These are phyloP conservation scores for Ophiocordyceps polyrhachis-furcata DNA, from an alignment of 2,329 filamentous ascomycete genomes.

Conservation along the genomic window DNA sequence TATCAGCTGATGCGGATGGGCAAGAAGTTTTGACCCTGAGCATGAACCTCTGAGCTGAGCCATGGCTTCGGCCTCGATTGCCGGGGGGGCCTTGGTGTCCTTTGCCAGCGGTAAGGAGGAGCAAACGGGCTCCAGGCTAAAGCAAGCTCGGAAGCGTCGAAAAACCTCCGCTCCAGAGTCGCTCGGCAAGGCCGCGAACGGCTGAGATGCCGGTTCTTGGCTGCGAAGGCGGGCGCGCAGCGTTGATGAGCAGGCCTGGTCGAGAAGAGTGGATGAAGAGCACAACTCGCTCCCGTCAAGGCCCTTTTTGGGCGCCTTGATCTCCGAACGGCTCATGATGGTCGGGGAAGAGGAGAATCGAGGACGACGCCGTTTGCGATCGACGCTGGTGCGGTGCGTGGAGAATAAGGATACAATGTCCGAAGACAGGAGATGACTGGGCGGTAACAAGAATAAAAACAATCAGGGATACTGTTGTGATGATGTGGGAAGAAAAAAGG, in stretches of 20 bases:
- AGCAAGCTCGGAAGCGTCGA: slow-evolving; percentile 8
- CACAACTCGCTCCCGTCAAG: background rate
- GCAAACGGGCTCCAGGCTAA: slow-evolving; percentile 1
- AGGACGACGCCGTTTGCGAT: background rate
- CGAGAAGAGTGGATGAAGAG: background rate
- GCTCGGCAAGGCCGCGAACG: background rate
- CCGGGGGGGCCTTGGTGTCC: background rate
- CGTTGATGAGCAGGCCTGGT: slow-evolving; percentile 6
- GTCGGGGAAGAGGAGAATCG: background rate
- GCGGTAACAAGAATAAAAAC: too few species aligned
- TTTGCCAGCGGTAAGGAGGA: background rate
- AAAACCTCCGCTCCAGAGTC: slow-evolving; percentile 6
- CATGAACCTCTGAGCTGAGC: slow-evolving; percentile 7
- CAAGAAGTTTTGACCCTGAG: background rate
- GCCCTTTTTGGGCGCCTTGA: background rate
- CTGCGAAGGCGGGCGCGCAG: slow-evolving; percentile 12
- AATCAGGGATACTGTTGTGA: too few species aligned
- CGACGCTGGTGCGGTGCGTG: background rate
- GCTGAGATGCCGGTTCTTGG: slow-evolving; percentile 2
- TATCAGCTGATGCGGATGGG: background rate
- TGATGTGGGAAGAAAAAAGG: too few species aligned
- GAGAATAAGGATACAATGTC: background rate
- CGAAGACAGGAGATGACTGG: background rate
- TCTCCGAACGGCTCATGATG: background rate
- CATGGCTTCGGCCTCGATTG: background rate